These are phyloP conservation scores for Picea sitchensis DNA, from an alignment of 75 land plant species.

Conservation along the genomic window DNA sequence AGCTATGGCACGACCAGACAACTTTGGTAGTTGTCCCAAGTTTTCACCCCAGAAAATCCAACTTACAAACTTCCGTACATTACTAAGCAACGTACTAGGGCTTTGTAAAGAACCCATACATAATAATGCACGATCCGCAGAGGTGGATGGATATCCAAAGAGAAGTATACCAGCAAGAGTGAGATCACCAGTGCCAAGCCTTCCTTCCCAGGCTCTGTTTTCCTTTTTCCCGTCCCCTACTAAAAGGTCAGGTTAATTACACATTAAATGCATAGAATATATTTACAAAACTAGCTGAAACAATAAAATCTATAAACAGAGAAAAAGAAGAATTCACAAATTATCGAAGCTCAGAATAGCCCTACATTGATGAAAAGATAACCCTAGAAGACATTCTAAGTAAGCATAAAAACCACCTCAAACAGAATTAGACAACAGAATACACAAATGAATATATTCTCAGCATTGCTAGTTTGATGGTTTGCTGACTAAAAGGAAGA, in stretches of 20 bases:
- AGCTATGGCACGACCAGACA: conserved; percentile 40
- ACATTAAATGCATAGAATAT: not conserved
- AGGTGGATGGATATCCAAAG: conserved; percentile 31
- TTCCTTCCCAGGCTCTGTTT: conserved; percentile 47
- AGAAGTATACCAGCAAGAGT: conserved; percentile 60
- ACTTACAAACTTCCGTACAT: conserved; percentile 41
- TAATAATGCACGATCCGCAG: conserved; percentile 17
- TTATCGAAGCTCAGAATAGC: not conserved
- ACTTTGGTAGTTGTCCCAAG: conserved; percentile 24
- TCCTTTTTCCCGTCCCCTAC: conserved; percentile 35
- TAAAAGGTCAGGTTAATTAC: conserved; percentile 1
- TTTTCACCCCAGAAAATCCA: conserved; percentile 63
- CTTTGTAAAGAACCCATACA: conserved; percentile 29
- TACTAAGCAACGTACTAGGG: conserved; percentile 27
- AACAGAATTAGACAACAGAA: not conserved
- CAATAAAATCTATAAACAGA: not conserved
- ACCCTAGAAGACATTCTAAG: not conserved
- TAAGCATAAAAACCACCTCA: not conserved
- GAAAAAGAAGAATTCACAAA: not conserved
- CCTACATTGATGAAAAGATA: not conserved
- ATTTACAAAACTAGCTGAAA: not conserved
- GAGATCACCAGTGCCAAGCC: conserved; percentile 53
- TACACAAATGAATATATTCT: not conserved
- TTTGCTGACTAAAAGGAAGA: not conserved
- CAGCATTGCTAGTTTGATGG: too few relatives aligned